Base-by-base conservation (phyloP, 1,284 basidiomycete genomes). In the Marasmius fiardii region DNA sequence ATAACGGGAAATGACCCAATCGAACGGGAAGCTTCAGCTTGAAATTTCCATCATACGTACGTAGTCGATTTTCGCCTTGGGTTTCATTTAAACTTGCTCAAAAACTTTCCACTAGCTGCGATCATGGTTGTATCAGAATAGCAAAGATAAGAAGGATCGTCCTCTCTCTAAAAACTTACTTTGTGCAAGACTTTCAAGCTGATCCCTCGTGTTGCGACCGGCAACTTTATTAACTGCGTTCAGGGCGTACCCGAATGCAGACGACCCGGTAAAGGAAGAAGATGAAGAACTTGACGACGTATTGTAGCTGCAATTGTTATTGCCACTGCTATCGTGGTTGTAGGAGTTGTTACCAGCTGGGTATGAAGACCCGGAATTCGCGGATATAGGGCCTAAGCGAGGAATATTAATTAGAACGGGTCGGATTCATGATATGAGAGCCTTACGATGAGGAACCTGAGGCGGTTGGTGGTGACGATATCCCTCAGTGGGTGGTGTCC, bases 141-240 rank as follows among this genome's bases (percentile, higher is more conserved):
- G n/a, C n/a, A n/a, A n/a, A n/a, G n/a, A n/a, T n/a, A n/a, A n/a
- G n/a, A n/a, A n/a, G n/a, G n/a, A n/a, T n/a, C n/a, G n/a, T n/a
- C n/a, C n/a, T 31, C 28, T 31, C 28, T 31, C 28, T 31, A 4
- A 4, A 55, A 31, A 72, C 75, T 64, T 58, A 79, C 76, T 68
- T 43, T 75, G 72, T 33, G 75, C 70, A 33, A 77, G 58, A 45
- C 63, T 68, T 58, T 78, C 76, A 18, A 80, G 60, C 60, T 77
- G 77, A 35, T 70, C 67, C 54, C 73, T 67, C 31, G 72, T 74
- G 58, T 72, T 73, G 59, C 67, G 71, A 16, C 78, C 78, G 18
- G 75, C 76, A 45, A 78, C 64, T 60, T 71, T 76, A 63, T 77
- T 75, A 43, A 79, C 71, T 20, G 74, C 71, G 61, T 56, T 72